Percentiles rank a stretch among this genome's conserved stretches.
These are phyloP conservation scores for Rhinocladiella similis DNA, from an alignment of 2,329 filamentous ascomycete genomes.

Conservation along the genomic window DNA sequence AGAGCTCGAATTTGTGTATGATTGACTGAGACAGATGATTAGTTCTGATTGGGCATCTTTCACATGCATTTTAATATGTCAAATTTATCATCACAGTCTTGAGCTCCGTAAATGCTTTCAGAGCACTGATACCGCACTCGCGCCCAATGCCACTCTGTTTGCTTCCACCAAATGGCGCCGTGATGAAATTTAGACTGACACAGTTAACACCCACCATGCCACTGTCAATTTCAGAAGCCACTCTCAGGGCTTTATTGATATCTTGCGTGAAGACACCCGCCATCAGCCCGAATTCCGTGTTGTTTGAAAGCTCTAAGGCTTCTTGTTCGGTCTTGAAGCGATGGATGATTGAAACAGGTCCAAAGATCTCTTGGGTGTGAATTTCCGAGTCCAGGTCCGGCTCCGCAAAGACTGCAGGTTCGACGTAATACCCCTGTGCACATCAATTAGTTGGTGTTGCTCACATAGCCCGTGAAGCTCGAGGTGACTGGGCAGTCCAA, in stretches of 20 bases:
- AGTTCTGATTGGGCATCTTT: too few relatives aligned
- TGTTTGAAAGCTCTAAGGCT: conserved; percentile 38
- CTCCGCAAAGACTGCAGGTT: not conserved
- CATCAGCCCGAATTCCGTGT: conserved; percentile 40
- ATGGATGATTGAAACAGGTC: conserved; percentile 36
- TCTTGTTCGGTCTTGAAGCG: conserved; percentile 41
- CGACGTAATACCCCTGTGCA: not conserved
- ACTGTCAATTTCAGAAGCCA: conserved; percentile 41
- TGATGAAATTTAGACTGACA: conserved; percentile 39
- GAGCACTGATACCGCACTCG: conserved; percentile 42
- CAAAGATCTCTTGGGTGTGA: not conserved
- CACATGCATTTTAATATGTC: not conserved
- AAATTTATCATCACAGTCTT: conserved; percentile 30
- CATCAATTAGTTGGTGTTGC: too few relatives aligned
- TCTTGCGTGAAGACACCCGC: conserved; percentile 42
- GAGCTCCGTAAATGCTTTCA: conserved; percentile 39
- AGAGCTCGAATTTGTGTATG: too few relatives aligned
- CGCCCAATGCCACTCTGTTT: conserved; percentile 53
- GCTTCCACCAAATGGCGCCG: conserved; percentile 43
- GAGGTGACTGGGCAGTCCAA: too few relatives aligned
- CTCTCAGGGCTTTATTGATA: conserved; percentile 39
- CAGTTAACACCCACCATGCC: conserved; percentile 49
- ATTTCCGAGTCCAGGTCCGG: not conserved
- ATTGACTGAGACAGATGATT: too few relatives aligned
- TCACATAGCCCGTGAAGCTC: too few relatives aligned